Conservation (phyloP, 805 yeast genomes). For the Kodamaea fukazawae region DNA sequence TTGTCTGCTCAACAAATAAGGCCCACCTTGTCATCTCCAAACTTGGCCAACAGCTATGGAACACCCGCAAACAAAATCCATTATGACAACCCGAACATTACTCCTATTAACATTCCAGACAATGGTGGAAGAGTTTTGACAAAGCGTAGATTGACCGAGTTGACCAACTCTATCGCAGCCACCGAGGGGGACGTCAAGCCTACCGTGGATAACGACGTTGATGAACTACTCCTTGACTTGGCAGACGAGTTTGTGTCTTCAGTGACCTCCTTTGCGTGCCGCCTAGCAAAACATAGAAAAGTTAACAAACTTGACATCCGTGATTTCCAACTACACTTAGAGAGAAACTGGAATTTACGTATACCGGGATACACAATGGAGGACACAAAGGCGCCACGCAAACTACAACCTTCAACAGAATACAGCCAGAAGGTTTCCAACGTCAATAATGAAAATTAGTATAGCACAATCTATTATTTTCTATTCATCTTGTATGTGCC, state of each 20-base stretch:
- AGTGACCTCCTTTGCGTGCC: slow-evolving; percentile 28
- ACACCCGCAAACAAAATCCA: slow-evolving; percentile 3
- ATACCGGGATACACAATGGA: slow-evolving; percentile 27
- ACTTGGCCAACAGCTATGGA: slow-evolving; percentile 3
- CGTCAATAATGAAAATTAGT: neutral
- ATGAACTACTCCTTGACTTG: slow-evolving; percentile 26
- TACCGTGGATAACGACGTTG: slow-evolving; percentile 27
- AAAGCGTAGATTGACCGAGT: slow-evolving; percentile 24
- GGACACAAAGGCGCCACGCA: slow-evolving; percentile 23
- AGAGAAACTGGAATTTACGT: slow-evolving; percentile 27
- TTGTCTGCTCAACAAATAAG: slow-evolving; percentile 4
- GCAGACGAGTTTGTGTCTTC: slow-evolving; percentile 29
- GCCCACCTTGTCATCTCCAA: slow-evolving; percentile 7
- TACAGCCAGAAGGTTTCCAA: slow-evolving; percentile 20
- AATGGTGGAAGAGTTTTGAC: slow-evolving; percentile 28
- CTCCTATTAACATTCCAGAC: slow-evolving; percentile 19
- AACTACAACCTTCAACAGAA: slow-evolving; percentile 24
- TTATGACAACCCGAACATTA: slow-evolving; percentile 11
- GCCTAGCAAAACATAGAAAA: slow-evolving; percentile 28
- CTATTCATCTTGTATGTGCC: slow-evolving; percentile 33
- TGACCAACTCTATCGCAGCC: slow-evolving; percentile 27
- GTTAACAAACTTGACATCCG: slow-evolving; percentile 26
- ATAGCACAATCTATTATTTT: neutral
- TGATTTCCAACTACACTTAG: slow-evolving; percentile 28
- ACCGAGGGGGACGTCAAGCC: slow-evolving; percentile 29